Evolutionary conservation across 768 basidiomycete species (phyloP), one percentile per base, ranked within the genome.

Genomic region (Agaricus blazei): DNA sequence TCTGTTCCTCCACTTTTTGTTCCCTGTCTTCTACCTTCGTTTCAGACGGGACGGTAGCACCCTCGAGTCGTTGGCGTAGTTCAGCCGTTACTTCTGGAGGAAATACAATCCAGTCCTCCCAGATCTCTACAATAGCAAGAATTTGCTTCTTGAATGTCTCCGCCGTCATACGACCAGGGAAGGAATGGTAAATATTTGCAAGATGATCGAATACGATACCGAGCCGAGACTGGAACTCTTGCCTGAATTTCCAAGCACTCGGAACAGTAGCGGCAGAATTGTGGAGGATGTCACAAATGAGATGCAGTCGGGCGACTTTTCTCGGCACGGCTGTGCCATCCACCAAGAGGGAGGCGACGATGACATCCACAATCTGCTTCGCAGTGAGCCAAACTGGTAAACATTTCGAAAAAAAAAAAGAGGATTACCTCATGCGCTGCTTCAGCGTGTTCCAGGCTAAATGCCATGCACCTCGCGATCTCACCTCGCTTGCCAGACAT

Each of bases 81-180:
- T 87, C 84, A 2, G 77, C 65, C 0, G 90, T 94, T 63, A 89
- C 90, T 52, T 95, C 90, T 2, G 88, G 89, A 51, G 91, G 79
- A 66, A 98, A 98, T 31, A 98, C 90, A 56, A 98, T 95, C 94
- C 95, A 96, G 67, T 97, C 88, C 65, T 98, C 97, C 94, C 97
- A 98, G 29, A 98, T 87, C 64, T 98, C 95, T 4, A 98, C 79
- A 15, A 98, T 84, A 7, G 85, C 74, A 4, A 83, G 85, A 57
- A 98, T 92, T 69, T 98, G 93, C 61, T 87, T 88, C 73, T 90
- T 95, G 79, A 98, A 99, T 1, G 88, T 87, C 61, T 98, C 95
- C 11, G 96, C 96, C 2, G 94, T 96, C 67, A 99, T 94, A 48
- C 93, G 80, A 2, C 96, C 96, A 2, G 94, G 93, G 67, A 98